Conservation (phyloP, 257 asterid genomes). For the Gentiana straminea region DNA sequence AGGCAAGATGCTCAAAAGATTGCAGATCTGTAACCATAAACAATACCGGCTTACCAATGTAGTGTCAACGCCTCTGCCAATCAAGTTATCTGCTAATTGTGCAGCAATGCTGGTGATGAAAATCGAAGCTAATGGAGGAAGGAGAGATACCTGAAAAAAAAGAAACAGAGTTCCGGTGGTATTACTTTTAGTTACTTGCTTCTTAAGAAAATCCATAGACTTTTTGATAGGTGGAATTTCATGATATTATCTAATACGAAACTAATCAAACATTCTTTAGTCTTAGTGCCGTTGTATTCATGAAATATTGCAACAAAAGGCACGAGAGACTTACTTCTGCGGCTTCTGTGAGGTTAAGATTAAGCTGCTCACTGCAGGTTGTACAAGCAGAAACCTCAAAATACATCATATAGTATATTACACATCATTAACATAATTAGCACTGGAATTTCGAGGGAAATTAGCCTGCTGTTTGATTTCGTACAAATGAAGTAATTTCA, state of each 20-base stretch:
- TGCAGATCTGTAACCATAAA: too few species aligned
- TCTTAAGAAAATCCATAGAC: too few species aligned
- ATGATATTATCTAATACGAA: too few species aligned
- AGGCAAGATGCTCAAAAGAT: too few species aligned
- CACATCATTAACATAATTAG: background rate
- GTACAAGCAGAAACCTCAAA: conserved; percentile 15
- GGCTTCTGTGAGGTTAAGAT: conserved; percentile 86
- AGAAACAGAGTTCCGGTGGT: background rate
- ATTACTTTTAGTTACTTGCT: background rate
- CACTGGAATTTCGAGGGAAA: background rate
- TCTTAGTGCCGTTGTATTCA: too few species aligned
- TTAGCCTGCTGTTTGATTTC: too few species aligned
- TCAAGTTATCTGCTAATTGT: conserved; percentile 81
- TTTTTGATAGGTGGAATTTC: too few species aligned
- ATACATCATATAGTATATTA: conserved; percentile 7
- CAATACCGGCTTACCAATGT: conserved; percentile 42
- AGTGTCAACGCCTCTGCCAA: conserved; percentile 77
- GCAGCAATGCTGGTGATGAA: conserved; percentile 79
- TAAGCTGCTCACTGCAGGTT: conserved; percentile 82
- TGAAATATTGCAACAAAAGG: too few species aligned
- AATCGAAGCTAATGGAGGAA: conserved; percentile 95
- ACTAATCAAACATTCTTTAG: too few species aligned
- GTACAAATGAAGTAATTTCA: background rate
- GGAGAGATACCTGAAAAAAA: conserved; percentile 74
- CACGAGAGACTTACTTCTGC: conserved; percentile 67